phyloP scores from a whole-genome alignment of 805 yeast genomes.

The Teunomyces panamensis region DNA sequence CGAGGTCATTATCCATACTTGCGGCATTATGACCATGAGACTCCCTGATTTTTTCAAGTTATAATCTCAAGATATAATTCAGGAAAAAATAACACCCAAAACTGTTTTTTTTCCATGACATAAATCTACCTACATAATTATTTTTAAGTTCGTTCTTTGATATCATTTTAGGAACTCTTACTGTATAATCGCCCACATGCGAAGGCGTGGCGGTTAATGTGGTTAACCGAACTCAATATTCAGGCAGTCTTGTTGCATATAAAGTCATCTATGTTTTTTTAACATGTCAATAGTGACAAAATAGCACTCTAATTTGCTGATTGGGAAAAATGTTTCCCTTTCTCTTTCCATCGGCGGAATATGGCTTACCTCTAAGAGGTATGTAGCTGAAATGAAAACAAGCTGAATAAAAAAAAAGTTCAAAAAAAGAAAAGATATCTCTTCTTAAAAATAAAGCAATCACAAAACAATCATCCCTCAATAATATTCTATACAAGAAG shows the following conservation, averaged over 20 bases:
- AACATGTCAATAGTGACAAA: no score
- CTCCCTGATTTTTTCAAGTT: neutral
- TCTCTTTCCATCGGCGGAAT: no score
- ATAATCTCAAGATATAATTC: neutral
- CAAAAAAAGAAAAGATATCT: neutral
- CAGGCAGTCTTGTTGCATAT: neutral
- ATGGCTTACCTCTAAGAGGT: no score
- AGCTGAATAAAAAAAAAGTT: neutral
- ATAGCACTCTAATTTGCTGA: no score
- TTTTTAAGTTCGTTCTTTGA: neutral
- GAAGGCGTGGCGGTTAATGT: neutral
- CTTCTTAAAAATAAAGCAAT: neutral
- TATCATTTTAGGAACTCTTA: neutral
- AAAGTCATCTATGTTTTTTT: neutral
- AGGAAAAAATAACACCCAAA: neutral
- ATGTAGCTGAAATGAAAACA: no score
- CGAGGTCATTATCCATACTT: neutral
- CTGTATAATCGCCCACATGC: neutral
- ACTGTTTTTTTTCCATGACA: neutral
- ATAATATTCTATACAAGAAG: neutral
- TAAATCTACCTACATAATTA: constrained; percentile 1
- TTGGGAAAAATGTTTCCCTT: no score
- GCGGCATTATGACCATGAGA: neutral
- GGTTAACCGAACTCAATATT: neutral
- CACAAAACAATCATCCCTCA: neutral